Conservation (phyloP, 257 asterid species). For the Solanum arcanum region DNA sequence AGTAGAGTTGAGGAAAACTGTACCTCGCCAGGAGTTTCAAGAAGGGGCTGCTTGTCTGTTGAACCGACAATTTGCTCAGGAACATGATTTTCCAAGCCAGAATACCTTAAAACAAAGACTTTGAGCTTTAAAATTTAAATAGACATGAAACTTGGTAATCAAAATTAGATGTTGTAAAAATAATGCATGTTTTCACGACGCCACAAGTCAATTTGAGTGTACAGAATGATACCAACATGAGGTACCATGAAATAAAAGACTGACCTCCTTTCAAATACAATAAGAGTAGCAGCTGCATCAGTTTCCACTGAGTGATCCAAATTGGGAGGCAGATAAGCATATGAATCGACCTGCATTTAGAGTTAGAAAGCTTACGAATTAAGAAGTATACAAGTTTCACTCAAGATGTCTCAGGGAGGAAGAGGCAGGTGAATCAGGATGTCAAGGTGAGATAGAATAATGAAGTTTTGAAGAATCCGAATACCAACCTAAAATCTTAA, state of each 20-base stretch:
- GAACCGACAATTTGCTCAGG: conserved; percentile 53
- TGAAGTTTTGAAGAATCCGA: not conserved
- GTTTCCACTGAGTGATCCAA: conserved; percentile 39
- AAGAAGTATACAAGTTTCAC: not conserved
- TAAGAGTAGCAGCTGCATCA: conserved; percentile 54
- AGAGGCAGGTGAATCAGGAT: not conserved
- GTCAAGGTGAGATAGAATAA: too few relatives aligned
- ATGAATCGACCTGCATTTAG: conserved; percentile 75
- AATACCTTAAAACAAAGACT: conserved; percentile 36
- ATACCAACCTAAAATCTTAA: not conserved
- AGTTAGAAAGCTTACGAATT: not conserved
- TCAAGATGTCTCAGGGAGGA: not conserved
- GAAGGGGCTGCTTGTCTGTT: conserved; percentile 65
- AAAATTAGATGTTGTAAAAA: not conserved
- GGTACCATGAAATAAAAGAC: not conserved
- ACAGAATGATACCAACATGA: not conserved
- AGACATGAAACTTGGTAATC: not conserved
- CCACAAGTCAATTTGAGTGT: not conserved
- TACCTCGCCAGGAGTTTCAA: conserved; percentile 97
- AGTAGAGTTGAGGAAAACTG: not conserved
- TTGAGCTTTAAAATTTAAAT: not conserved
- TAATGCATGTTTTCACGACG: not conserved
- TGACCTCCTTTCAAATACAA: conserved; percentile 85
- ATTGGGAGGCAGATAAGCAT: conserved; percentile 87
- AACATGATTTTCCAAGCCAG: conserved; percentile 39